phyloP scores from a whole-genome alignment of 1,139 yeast genomes.

The Pichia sp. region DNA sequence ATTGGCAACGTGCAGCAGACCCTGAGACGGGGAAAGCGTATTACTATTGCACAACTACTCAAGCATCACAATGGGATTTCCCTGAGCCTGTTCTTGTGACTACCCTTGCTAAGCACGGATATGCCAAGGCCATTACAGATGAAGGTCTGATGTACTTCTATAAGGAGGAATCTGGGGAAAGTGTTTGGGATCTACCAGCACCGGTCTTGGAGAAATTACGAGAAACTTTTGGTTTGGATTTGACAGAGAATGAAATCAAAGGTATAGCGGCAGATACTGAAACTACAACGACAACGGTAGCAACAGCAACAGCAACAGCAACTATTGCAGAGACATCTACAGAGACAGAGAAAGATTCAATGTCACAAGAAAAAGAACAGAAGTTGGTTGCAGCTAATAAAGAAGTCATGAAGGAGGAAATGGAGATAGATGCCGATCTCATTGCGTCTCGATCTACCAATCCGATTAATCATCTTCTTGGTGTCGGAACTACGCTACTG shows the following conservation, averaged over 20 bases:
- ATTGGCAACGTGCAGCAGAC: conserved; percentile 63
- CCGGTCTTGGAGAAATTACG: conserved; percentile 25
- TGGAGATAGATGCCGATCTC: background rate
- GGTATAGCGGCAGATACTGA: too few species aligned
- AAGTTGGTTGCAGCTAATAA: too few species aligned
- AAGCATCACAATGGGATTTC: conserved; percentile 75
- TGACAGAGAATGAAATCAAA: conserved; percentile 10
- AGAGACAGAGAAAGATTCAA: too few species aligned
- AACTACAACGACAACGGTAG: too few species aligned
- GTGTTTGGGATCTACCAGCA: conserved; percentile 76
- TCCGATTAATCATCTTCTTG: too few species aligned
- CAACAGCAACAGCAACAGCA: background rate
- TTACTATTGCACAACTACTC: conserved; percentile 60
- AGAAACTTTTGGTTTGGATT: conserved; percentile 3
- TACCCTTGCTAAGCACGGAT: conserved; percentile 35
- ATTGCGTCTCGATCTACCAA: too few species aligned
- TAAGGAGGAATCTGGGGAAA: conserved; percentile 54
- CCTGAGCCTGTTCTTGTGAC: conserved; percentile 45
- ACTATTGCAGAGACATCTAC: background rate
- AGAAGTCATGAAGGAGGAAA: too few species aligned
- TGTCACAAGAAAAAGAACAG: too few species aligned
- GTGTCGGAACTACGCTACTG: too few species aligned
- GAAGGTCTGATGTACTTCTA: conserved; percentile 67
- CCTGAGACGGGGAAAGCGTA: conserved; percentile 57
- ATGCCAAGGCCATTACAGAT: conserved; percentile 62